Percentiles rank a stretch among this genome's conserved stretches.
These are phyloP conservation scores for Eucalyptus guilfoylei DNA, from an alignment of 345 rosid genomes.

Conservation along the genomic window DNA sequence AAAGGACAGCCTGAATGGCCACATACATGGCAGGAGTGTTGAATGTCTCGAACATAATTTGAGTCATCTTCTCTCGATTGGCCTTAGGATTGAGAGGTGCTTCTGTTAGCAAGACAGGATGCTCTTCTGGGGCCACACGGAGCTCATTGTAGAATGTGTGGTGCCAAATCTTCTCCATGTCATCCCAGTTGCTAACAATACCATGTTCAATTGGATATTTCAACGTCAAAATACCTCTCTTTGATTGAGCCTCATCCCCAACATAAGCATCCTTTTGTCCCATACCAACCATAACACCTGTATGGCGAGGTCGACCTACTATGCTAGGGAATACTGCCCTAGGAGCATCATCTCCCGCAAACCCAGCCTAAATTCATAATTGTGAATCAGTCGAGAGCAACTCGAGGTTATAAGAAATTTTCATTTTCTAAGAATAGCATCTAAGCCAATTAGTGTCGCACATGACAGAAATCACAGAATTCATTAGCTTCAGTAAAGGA, in stretches of 20 bases:
- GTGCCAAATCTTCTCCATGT: constrained; percentile 61
- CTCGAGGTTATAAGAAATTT: background rate
- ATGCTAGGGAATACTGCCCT: constrained; percentile 49
- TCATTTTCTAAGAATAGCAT: background rate
- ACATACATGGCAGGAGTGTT: constrained; percentile 55
- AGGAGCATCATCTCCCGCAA: constrained; percentile 50
- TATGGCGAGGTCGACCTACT: constrained; percentile 47
- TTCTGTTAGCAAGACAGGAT: constrained; percentile 65
- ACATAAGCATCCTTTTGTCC: constrained; percentile 61
- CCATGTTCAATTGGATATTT: constrained; percentile 62
- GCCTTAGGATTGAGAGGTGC: constrained; percentile 79
- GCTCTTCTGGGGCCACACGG: constrained; percentile 73
- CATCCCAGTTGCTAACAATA: constrained; percentile 57
- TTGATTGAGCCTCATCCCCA: constrained; percentile 63
- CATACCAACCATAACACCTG: constrained; percentile 59
- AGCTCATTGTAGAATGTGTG: constrained; percentile 57
- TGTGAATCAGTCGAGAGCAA: background rate
- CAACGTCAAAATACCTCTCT: constrained; percentile 58
- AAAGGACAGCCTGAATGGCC: constrained; percentile 57
- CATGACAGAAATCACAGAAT: background rate
- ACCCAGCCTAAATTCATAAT: constrained; percentile 26
- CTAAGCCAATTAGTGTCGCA: background rate
- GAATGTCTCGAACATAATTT: constrained; percentile 50
- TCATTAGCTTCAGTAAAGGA: background rate
- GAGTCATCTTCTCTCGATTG: constrained; percentile 73